phyloP scores from a whole-genome alignment of 129 eudicot genomes.

The Flaveria sonorensis region DNA sequence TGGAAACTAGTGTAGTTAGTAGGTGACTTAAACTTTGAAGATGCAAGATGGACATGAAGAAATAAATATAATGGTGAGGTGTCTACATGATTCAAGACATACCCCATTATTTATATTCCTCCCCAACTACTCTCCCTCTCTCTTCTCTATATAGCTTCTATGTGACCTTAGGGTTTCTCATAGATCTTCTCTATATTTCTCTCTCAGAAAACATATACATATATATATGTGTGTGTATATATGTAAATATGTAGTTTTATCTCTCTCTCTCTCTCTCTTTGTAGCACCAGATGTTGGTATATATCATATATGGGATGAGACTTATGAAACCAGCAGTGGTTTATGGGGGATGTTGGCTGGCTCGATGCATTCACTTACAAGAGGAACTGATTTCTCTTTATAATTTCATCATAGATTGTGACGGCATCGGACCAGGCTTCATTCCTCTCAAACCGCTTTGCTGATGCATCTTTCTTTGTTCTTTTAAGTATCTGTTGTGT shows the following conservation, averaged over 20 bases:
- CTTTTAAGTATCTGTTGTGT: neutral
- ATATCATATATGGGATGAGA: neutral
- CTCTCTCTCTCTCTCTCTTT: neutral
- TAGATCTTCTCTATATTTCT: neutral
- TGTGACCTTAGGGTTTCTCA: constrained; percentile 30
- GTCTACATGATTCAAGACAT: constrained; percentile 37
- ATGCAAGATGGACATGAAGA: constrained; percentile 14
- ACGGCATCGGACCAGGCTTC: constrained; percentile 99
- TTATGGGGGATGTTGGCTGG: constrained; percentile 50
- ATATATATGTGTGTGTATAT: too few species aligned
- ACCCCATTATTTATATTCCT: constrained; percentile 31
- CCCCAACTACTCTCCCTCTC: constrained; percentile 38
- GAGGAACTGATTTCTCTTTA: neutral
- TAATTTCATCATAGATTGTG: constrained; percentile 19
- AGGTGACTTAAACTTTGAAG: neutral
- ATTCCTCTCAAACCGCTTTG: constrained; percentile 86
- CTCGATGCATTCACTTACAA: constrained; percentile 41
- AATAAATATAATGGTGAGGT: constrained; percentile 32
- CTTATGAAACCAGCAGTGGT: constrained; percentile 18
- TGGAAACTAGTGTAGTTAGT: constrained; percentile 29
- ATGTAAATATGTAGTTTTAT: neutral
- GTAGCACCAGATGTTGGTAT: neutral
- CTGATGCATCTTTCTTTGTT: constrained; percentile 9
- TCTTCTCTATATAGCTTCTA: constrained; percentile 23
- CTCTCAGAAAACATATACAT: too few species aligned